Evolutionary conservation across 768 basidiomycete species (phyloP).

Genomic region (Boletales sp.): DNA sequence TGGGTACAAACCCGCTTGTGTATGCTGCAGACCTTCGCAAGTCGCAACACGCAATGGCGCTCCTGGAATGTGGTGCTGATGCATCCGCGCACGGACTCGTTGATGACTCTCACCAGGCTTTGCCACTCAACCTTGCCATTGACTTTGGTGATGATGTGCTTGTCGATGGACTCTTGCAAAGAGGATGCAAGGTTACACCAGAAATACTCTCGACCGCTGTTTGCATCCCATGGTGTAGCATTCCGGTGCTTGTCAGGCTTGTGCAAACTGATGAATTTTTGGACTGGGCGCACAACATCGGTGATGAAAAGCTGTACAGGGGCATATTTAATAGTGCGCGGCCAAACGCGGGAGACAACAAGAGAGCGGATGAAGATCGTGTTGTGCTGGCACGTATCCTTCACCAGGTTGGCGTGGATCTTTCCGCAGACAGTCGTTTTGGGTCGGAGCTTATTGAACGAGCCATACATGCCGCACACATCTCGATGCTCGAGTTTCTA

Average conservation of each 20-base stretch:
- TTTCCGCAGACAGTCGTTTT: not conserved
- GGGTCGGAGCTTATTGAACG: not conserved
- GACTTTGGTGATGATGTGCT: not conserved
- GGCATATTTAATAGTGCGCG: conserved; percentile 2
- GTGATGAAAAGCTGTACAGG: not conserved
- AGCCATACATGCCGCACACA: not conserved
- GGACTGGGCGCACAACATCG: not conserved
- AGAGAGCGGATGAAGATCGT: not conserved
- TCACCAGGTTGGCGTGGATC: not conserved
- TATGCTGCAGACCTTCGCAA: conserved; percentile 6
- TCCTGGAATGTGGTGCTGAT: not conserved
- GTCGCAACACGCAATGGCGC: not conserved
- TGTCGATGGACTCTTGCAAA: not conserved
- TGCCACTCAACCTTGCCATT: not conserved
- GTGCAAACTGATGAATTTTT: not conserved
- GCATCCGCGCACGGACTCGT: not conserved
- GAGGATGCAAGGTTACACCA: not conserved
- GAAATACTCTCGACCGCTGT: not conserved
- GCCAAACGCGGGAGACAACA: not conserved
- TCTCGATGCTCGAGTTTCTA: not conserved
- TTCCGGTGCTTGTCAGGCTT: not conserved
- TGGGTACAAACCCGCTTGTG: conserved; percentile 9
- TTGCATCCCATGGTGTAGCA: conserved; percentile 7
- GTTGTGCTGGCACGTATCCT: conserved; percentile 1
- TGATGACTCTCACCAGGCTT: not conserved